These are phyloP conservation scores for Tolypocladium paradoxum DNA, from an alignment of 2,329 filamentous ascomycete species.

Conservation along the genomic window DNA sequence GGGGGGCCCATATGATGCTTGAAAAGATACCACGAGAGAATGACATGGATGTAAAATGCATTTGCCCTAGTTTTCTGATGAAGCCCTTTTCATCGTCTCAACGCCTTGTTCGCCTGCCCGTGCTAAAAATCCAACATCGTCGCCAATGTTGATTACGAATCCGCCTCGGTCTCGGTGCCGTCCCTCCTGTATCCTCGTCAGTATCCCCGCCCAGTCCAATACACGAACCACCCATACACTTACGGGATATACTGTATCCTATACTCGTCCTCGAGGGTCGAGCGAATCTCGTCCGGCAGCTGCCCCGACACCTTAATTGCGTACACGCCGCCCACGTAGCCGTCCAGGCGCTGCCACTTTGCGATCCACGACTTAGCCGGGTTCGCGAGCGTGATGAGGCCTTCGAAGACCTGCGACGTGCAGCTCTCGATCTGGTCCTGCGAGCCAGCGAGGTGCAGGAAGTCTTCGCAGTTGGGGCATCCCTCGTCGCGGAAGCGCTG, in stretches of 20 bases:
- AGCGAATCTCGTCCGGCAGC: constrained; percentile 54
- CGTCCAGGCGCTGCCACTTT: constrained; percentile 88
- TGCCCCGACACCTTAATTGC: constrained; percentile 89
- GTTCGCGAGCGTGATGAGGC: constrained; percentile 74
- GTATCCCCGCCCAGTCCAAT: constrained; percentile 10
- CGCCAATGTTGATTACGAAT: constrained; percentile 18
- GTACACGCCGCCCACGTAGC: constrained; percentile 82
- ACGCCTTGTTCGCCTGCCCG: constrained; percentile 22
- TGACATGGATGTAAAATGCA: background rate
- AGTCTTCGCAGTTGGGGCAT: constrained; percentile 93
- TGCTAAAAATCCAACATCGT: constrained; percentile 6
- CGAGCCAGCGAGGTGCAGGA: constrained; percentile 72
- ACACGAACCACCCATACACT: constrained; percentile 35
- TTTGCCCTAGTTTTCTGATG: background rate
- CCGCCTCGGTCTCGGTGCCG: constrained; percentile 42
- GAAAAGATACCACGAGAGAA: constrained; percentile 6
- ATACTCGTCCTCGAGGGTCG: constrained; percentile 50
- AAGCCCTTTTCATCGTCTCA: constrained; percentile 7
- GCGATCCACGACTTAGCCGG: constrained; percentile 86
- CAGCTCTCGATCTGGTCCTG: constrained; percentile 79
- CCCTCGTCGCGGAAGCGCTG: constrained; percentile 79
- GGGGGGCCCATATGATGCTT: background rate
- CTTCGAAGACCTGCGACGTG: constrained; percentile 94
- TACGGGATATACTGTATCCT: constrained; percentile 57
- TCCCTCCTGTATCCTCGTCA: constrained; percentile 33